Evolutionary conservation across 495 filamentous ascomycete genomes (phyloP), one percentile per base, ranked within the genome.

Genomic region (Podospora fimiseda): DNA sequence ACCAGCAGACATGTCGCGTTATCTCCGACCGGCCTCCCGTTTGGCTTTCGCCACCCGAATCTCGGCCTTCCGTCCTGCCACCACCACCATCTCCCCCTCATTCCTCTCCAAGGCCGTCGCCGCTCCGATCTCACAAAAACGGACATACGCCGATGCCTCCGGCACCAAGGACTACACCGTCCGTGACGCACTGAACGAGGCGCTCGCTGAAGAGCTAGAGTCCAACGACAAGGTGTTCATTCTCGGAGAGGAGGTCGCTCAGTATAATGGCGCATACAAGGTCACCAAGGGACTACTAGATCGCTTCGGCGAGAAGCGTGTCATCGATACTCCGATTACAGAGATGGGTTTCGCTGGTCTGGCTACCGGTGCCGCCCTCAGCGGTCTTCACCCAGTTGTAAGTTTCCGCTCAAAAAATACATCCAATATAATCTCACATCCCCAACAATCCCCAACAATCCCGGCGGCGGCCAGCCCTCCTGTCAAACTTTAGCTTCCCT

Each of bases 201-300:
- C 93, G 40, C 83, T 98, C 69, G 88, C 91, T 22, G 93, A 98
- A 77, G 93, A 98, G 79, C 79, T 98, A 72, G 93, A 97, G 79
- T 65, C 72, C 68, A 95, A 98, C 73, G 74, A 80, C 53, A 97
- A 95, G 79, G 90, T 95, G 54, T 96, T 95, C 76, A 77, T 98
- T 60, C 67, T 98, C 59, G 93, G 93, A 50, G 93, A 98, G 77
- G 93, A 98, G 76, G 94, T 98, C 56, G 93, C 93, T 61, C 93
- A 98, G 74, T 98, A 97, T 75, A 96, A 98, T 70, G 93, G 93
- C 78, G 93, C 93, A 61, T 98, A 98, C 84, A 98, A 98, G 74
- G 91, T 98, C 68, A 97, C 93, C 44, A 94, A 93, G 80, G 94
- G 94, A 48, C 80, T 98, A 45, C 70, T 97, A 62, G 93, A 98